Conservation (phyloP, 2,329 filamentous ascomycete species). For the Neofusicoccum parvum region DNA sequence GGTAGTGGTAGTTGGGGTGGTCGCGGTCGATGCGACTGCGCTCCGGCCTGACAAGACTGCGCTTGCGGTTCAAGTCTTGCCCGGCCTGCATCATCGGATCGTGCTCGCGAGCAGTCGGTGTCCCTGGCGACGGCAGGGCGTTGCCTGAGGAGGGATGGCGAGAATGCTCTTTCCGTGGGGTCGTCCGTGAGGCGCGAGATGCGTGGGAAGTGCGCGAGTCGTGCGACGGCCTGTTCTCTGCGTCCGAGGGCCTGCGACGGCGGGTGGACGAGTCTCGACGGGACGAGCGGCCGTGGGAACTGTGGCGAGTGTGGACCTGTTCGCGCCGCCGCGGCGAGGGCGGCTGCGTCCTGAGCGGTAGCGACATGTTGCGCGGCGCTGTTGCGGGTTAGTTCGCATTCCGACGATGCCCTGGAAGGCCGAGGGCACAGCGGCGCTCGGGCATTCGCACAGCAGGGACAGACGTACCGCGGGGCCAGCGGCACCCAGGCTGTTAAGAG, state of each 20-base stretch:
- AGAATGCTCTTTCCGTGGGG: slow-evolving; percentile 44
- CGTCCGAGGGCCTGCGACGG: slow-evolving; percentile 68
- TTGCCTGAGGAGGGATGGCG: slow-evolving; percentile 39
- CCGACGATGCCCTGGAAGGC: background rate
- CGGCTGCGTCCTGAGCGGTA: slow-evolving; percentile 64
- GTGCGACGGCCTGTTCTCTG: slow-evolving; percentile 63
- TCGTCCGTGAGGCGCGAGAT: slow-evolving; percentile 26
- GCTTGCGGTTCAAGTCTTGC: slow-evolving; percentile 68
- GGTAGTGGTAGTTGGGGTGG: slow-evolving; percentile 94
- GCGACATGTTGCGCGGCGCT: slow-evolving; percentile 42
- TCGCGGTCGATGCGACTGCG: slow-evolving; percentile 80
- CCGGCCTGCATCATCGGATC: slow-evolving; percentile 56
- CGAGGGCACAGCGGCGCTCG: background rate
- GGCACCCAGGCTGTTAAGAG: background rate
- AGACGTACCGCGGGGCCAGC: slow-evolving; percentile 13
- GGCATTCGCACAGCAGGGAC: background rate
- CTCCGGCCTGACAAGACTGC: slow-evolving; percentile 87
- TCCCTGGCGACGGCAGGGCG: slow-evolving; percentile 49
- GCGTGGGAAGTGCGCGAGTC: slow-evolving; percentile 25
- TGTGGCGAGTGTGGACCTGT: slow-evolving; percentile 5
- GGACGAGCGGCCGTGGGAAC: slow-evolving; percentile 28
- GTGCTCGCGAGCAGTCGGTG: slow-evolving; percentile 43
- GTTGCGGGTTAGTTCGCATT: slow-evolving; percentile 23
- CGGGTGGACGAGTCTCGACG: slow-evolving; percentile 71
- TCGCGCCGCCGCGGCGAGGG: slow-evolving; percentile 54